Base-by-base conservation (phyloP, 2,329 filamentous ascomycete genomes). In the Ceratocystiopsis minuta region DNA sequence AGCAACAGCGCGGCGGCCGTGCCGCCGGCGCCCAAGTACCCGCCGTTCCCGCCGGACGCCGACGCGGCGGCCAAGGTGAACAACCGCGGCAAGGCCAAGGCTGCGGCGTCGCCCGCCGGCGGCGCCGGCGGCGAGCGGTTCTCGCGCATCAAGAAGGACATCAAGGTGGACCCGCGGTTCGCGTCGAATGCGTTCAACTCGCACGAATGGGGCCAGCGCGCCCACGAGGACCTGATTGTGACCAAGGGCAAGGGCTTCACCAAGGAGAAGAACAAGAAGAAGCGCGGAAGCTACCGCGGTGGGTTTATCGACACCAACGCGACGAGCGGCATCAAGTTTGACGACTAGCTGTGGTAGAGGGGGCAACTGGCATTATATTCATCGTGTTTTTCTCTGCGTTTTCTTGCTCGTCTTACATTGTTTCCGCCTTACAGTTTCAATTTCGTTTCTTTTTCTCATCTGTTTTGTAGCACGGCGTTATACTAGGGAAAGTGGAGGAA, bases 211-310 rank as follows among this genome's bases (percentile, higher is more conserved):
- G 88, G 87, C 18, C 80, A 90, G 52, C 77, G 77, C 51, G 92
- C 92, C 10, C 83, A 87, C 55, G 73, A 85, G 51, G 87, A 95
- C 56, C 65, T 98, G 48, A 83, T 86, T 39, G 73, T 94, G 34
- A 96, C 88, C 31, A 84, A 80, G 58, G 90, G 90, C 54, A 96
- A 95, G 65, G 86, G 85, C 4, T 98, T 98, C 63, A 96, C 88
- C 46, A 98, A 98, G 68, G 90, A 96, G 67, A 98, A 98, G 77
- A 98, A 98, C 65, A 98, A 98, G 70, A 90, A 86, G 72, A 87
- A 86, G 70, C 71, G 77, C 52, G 90, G 90, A 40, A 84, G 80
- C 50, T 98, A 94, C 68, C 77, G 81, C 38, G 90, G 90, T 37
- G 90, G 90, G 7, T 62, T 71, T 41, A 93, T 98, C 53, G 87